Percentiles rank a stretch among this genome's conserved stretches.
phyloP scores from a whole-genome alignment of 768 basidiomycete species.

The Termitomyces sp. region DNA sequence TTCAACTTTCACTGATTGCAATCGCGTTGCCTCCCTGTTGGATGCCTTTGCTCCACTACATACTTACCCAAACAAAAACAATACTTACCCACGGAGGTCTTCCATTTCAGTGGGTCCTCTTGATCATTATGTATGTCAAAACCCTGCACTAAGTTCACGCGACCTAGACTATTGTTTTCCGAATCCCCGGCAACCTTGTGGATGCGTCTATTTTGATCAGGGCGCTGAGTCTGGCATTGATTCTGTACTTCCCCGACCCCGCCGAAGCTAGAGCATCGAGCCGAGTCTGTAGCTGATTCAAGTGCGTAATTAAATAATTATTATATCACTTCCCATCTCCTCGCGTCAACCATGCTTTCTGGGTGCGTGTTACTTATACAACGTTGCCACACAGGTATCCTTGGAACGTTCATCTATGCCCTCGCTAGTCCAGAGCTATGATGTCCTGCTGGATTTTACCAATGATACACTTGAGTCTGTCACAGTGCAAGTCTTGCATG shows the following conservation, averaged over 20 bases:
- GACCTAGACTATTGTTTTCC: constrained; percentile 11
- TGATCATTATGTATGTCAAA: constrained; percentile 9
- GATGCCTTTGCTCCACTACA: too few species aligned
- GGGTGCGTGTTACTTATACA: constrained; percentile 9
- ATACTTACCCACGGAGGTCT: constrained; percentile 6
- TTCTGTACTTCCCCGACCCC: constrained; percentile 7
- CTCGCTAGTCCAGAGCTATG: constrained; percentile 55
- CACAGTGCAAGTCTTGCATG: constrained; percentile 61
- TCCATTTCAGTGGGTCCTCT: constrained; percentile 11
- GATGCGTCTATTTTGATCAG: constrained; percentile 8
- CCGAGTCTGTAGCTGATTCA: constrained; percentile 9
- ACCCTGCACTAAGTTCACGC: constrained; percentile 10
- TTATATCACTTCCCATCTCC: constrained; percentile 4
- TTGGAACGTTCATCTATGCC: constrained; percentile 46
- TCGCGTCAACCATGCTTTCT: constrained; percentile 16
- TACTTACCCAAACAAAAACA: not conserved
- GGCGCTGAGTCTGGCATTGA: not conserved
- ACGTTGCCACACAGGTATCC: constrained; percentile 4
- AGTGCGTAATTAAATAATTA: constrained; percentile 13
- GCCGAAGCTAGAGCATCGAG: constrained; percentile 4
- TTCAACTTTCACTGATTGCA: constrained; percentile 4
- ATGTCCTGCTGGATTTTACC: constrained; percentile 65
- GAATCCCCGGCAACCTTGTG: constrained; percentile 6
- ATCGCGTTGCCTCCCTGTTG: not conserved
- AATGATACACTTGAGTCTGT: constrained; percentile 68